Evolutionary conservation across 768 basidiomycete genomes (phyloP).

Genomic region (Pisolithus microcarpus): DNA sequence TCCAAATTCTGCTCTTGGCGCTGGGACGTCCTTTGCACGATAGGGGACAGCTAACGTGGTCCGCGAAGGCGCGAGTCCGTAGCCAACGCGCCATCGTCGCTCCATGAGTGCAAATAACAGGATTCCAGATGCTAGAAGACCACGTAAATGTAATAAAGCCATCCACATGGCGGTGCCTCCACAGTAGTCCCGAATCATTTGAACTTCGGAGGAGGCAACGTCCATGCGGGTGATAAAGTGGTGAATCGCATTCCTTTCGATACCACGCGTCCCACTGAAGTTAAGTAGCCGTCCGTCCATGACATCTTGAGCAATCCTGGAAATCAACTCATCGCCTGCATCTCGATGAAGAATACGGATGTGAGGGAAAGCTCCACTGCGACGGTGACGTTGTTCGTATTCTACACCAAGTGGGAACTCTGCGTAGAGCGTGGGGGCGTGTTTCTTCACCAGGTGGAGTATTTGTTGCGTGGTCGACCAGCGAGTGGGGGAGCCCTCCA

Average conservation of each 20-base stretch:
- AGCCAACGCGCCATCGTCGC: slow-evolving; percentile 34
- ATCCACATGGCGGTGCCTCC: slow-evolving; percentile 11
- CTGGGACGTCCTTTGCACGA: slow-evolving; percentile 33
- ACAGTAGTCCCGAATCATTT: slow-evolving; percentile 8
- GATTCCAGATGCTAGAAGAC: slow-evolving; percentile 28
- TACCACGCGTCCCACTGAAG: slow-evolving; percentile 8
- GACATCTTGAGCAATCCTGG: slow-evolving; percentile 10
- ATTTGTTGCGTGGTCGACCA: slow-evolving; percentile 37
- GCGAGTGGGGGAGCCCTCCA: slow-evolving; percentile 38
- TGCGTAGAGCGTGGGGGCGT: not conserved
- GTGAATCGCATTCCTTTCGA: slow-evolving; percentile 7
- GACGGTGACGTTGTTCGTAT: slow-evolving; percentile 5
- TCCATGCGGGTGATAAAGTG: slow-evolving; percentile 18
- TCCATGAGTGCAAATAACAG: slow-evolving; percentile 26
- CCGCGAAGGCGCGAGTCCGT: slow-evolving; percentile 27
- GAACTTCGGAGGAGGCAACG: not conserved
- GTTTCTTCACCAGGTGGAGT: slow-evolving; percentile 22
- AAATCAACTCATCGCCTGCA: slow-evolving; percentile 11
- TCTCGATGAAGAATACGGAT: slow-evolving; percentile 16
- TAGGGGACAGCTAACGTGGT: slow-evolving; percentile 34
- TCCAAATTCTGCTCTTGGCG: slow-evolving; percentile 32
- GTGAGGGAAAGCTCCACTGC: slow-evolving; percentile 15
- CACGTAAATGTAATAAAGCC: slow-evolving; percentile 28
- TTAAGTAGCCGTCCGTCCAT: slow-evolving; percentile 10
- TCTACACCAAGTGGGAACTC: slow-evolving; percentile 12